Evolutionary conservation across 1,139 yeast species (phyloP), one percentile per base, ranked within the genome.

Genomic region (Pichia sp.): DNA sequence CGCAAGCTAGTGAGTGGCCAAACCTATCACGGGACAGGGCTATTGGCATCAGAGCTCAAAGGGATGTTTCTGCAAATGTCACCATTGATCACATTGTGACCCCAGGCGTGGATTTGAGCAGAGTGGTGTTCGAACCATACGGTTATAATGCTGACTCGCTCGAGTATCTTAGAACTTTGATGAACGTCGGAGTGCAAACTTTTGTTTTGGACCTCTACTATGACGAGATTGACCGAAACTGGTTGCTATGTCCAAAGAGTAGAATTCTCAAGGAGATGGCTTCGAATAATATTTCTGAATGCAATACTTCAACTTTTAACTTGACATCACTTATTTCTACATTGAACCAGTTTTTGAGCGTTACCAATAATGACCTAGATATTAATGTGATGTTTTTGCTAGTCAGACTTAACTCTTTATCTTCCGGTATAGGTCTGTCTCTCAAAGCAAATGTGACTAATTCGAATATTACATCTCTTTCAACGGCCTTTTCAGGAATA

Each of bases 201-300:
- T 65, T 85, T 30, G 72, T 78, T 56, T 55, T 90, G 12, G 95
- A 90, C 65, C 62, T 88, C 17, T 88, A 84, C 68, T 85, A 86
- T 80, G 83, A 83, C 65, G 79, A 79, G 55, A 68, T 69, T 34
- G 71, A 73, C 8, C 61, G 66, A 46, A 72, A 69, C 56, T 85
- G 95, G 84, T 88, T 85, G 62, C 65, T 87, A n/a, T 87, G 95
- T 64, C 93, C 93, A 0, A 46, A 44, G 31, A 43, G 46, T 10
- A 46, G 36, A 27, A 33, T 55, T 7, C 41, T 14, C 9, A 43
- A 48, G 1, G 44, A 50, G n/a, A 14, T n/a, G 6, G 7, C 4
- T 10, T 7, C 6, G 2, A 12, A 8, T 7, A 16, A 33, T n/a
- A n/a, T 43, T 3, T 20, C 38, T 3, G 50, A 56, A 51, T 63